Base-by-base conservation (phyloP, 208 protist species). In the Strigomonas culicis region DNA sequence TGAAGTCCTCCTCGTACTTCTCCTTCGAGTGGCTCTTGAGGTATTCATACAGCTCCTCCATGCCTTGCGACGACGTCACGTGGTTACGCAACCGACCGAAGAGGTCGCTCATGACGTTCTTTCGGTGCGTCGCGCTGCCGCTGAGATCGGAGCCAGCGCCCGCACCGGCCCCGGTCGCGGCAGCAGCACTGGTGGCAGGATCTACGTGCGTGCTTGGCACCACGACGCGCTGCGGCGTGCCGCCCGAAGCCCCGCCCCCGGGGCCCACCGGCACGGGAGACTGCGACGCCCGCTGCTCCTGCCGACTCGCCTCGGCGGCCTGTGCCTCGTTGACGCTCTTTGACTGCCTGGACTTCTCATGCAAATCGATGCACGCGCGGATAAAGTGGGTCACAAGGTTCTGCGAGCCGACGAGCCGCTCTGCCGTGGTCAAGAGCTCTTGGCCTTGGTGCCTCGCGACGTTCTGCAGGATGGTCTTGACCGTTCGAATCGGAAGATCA, bases 401-500 rank as follows among this genome's bases (percentile, higher is more conserved):
- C 46, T 91, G 77, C 21, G 77, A 55, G 34, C 90, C 90, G 1
- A 93, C 80, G 2, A 90, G 76, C 7, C 58, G 36, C 47, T 92
- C 73, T 1, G 90, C 77, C 24, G 70, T 73, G 15, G 22, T 46
- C 24, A 92, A 77, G 31, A 93, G 71, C 21, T 77, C 70, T 44
- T 46, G 7, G 2, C 83, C 87, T 60, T 77, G 70, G 4, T 77
- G 74, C 21, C 77, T 66, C 10, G 85, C 84, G 6, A 79, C 60
- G 56, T 77, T 85, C 65, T 95, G 88, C 53, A 97, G 64, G 27
- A 95, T 79, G 0, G 89, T 95, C 75, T 97, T 97, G 22, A 97
- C 76, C 2, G 88, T 94, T 43, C 92, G 82, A 27, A 97, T 87
- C 4, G 89, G 79, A 34, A 95, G 50, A 62, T 97, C 92, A 60